These are phyloP conservation scores for Polyplosphaeria fusca DNA, from an alignment of 495 filamentous ascomycete genomes.

Conservation along the genomic window DNA sequence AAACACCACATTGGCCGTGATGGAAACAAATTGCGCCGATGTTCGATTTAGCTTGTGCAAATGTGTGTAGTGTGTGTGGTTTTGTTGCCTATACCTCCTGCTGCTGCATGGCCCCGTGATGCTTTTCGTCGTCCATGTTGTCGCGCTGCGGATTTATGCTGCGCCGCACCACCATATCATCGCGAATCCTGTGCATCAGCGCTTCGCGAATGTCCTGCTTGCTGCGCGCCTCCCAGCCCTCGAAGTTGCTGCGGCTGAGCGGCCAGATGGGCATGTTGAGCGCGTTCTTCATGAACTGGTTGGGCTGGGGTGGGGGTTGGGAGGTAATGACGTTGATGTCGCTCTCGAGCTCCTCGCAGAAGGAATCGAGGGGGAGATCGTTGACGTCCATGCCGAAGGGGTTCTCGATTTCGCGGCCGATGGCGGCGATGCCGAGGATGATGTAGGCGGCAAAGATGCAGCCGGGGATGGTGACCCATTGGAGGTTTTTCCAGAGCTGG, in stretches of 20 bases:
- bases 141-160: slow-evolving; percentile 14
- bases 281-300: slow-evolving; percentile 55
- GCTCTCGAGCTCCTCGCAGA: slow-evolving; percentile 66
- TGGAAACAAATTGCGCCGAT: too few relatives aligned
- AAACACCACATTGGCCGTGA: too few relatives aligned
- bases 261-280: slow-evolving; percentile 70
- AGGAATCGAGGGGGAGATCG: slow-evolving; percentile 76
- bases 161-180: slow-evolving; percentile 23
- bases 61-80: too few relatives aligned
- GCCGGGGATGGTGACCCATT: slow-evolving; percentile 82
- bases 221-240: slow-evolving; percentile 59
- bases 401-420: slow-evolving; percentile 78
- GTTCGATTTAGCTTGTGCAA: too few relatives aligned
- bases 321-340: slow-evolving; percentile 75
- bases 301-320: slow-evolving; percentile 51
- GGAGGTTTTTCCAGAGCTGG: slow-evolving; percentile 63
- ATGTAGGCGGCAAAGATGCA: slow-evolving; percentile 77
- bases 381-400: slow-evolving; percentile 91
- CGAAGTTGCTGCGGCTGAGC: slow-evolving; percentile 56
- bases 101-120: background rate
- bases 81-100: too few relatives aligned
- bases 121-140: slow-evolving; percentile 13
- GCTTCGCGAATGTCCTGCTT: slow-evolving; percentile 60
- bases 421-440: slow-evolving; percentile 71
- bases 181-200: slow-evolving; percentile 39